Evolutionary conservation across 2,329 filamentous ascomycete genomes (phyloP).

Genomic region (Periconia digitata): DNA sequence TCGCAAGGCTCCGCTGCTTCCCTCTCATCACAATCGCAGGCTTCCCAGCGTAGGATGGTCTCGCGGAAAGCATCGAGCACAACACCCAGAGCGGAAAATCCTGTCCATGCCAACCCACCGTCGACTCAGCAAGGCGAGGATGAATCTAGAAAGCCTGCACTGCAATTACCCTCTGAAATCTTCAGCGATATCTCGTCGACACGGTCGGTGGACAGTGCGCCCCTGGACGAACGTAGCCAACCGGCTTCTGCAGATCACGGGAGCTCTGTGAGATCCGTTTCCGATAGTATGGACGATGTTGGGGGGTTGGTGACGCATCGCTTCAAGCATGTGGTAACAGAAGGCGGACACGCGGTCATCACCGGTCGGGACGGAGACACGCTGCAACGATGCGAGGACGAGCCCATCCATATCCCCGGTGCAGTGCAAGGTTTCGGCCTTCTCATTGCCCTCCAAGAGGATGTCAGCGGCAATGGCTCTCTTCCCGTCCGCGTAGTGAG

Average conservation of each 20-base stretch:
- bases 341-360: conserved; percentile 79
- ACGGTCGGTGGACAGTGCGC: conserved; percentile 24
- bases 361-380: conserved; percentile 73
- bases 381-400: conserved; percentile 82
- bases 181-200: conserved; percentile 41
- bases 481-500: conserved; percentile 74
- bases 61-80: conserved; percentile 6
- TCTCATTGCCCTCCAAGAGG: conserved; percentile 72
- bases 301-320: conserved; percentile 65
- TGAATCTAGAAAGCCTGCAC: conserved; percentile 10
- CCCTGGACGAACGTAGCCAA: conserved; percentile 1
- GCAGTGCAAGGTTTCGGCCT: conserved; percentile 80
- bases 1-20: conserved; percentile 35
- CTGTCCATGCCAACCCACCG: conserved; percentile 3
- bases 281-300: conserved; percentile 45
- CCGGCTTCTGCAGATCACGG: conserved; percentile 5
- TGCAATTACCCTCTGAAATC: conserved; percentile 30
- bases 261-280: conserved; percentile 37
- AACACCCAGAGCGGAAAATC: conserved; percentile 10
- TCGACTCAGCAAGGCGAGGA: conserved; percentile 9
- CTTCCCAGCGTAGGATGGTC: conserved; percentile 18
- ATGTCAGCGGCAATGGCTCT: conserved; percentile 59
- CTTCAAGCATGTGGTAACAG: conserved; percentile 76
- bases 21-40: conserved; percentile 20
- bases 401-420: conserved; percentile 85